These are phyloP conservation scores for Fraxinus quadrangulata DNA, from an alignment of 257 asterid genomes.

Conservation along the genomic window DNA sequence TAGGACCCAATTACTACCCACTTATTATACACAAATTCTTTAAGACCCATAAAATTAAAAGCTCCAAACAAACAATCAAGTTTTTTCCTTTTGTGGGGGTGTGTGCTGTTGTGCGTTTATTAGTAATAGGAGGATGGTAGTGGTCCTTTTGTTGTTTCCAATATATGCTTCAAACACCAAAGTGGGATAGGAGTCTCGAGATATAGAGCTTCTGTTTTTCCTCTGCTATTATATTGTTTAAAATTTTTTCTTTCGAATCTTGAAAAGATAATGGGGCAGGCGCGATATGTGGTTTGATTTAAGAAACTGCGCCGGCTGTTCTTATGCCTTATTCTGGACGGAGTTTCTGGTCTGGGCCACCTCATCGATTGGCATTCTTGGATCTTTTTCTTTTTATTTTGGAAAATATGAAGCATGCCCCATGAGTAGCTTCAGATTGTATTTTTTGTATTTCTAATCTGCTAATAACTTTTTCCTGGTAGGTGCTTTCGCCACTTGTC, in stretches of 20 bases:
- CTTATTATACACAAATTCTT: too few species aligned
- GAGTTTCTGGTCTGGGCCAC: neutral
- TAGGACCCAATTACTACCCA: too few species aligned
- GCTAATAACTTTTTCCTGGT: slow-evolving; percentile 20
- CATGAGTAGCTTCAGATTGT: neutral
- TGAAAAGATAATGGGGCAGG: neutral
- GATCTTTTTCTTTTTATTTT: neutral
- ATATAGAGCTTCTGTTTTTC: neutral
- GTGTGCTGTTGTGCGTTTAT: too few species aligned
- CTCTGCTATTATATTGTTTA: neutral
- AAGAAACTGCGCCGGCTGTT: neutral
- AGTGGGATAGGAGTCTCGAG: neutral
- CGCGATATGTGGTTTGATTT: neutral
- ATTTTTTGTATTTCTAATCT: neutral
- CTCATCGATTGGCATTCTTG: neutral
- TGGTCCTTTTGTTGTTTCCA: neutral
- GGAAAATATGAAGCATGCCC: neutral
- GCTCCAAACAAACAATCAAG: too few species aligned
- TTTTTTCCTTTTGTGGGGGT: too few species aligned
- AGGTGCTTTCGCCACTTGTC: slow-evolving; percentile 62
- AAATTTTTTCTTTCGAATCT: neutral
- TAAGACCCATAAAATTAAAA: too few species aligned
- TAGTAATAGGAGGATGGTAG: neutral
- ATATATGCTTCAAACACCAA: neutral
- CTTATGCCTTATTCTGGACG: neutral